phyloP scores from a whole-genome alignment of 768 basidiomycete genomes.

The Boletus tomentosulus region DNA sequence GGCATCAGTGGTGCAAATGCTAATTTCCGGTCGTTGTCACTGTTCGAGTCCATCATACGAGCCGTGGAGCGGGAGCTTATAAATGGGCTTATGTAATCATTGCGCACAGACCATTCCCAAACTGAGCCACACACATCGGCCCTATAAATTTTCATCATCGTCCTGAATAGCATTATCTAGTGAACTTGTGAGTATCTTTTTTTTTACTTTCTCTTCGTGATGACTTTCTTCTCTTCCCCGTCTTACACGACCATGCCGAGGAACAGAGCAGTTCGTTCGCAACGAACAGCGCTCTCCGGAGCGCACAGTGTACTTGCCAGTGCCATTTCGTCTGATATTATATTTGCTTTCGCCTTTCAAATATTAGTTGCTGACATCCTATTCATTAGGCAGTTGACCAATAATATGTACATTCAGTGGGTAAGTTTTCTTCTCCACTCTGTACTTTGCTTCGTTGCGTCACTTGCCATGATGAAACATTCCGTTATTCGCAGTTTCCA shows the following conservation, averaged over 20 bases:
- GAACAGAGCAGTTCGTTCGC: slow-evolving; percentile 75
- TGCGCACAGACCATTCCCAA: slow-evolving; percentile 31
- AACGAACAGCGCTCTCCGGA: slow-evolving; percentile 61
- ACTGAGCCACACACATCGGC: slow-evolving; percentile 23
- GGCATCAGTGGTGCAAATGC: slow-evolving; percentile 19
- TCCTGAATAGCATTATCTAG: background rate
- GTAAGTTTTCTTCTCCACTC: slow-evolving; percentile 22
- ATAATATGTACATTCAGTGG: background rate
- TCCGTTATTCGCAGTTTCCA: slow-evolving; percentile 86
- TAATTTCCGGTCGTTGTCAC: slow-evolving; percentile 17
- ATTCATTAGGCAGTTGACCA: slow-evolving; percentile 3
- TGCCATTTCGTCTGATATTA: slow-evolving; percentile 80
- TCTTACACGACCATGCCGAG: slow-evolving; percentile 89
- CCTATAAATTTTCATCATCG: slow-evolving; percentile 26
- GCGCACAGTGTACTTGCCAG: slow-evolving; percentile 82
- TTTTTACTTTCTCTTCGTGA: slow-evolving; percentile 30
- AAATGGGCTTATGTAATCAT: slow-evolving; percentile 23
- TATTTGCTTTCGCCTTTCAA: slow-evolving; percentile 4
- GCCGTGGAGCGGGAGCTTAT: slow-evolving; percentile 3
- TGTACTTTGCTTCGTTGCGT: slow-evolving; percentile 16
- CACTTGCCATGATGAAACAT: slow-evolving; percentile 49
- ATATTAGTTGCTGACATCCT: slow-evolving; percentile 12
- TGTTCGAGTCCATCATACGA: slow-evolving; percentile 10
- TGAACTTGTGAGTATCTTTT: slow-evolving; percentile 11
- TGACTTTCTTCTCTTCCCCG: slow-evolving; percentile 90